Conservation (phyloP, 164 flowering plant genomes). For the Chloranthus sessilifolius region DNA sequence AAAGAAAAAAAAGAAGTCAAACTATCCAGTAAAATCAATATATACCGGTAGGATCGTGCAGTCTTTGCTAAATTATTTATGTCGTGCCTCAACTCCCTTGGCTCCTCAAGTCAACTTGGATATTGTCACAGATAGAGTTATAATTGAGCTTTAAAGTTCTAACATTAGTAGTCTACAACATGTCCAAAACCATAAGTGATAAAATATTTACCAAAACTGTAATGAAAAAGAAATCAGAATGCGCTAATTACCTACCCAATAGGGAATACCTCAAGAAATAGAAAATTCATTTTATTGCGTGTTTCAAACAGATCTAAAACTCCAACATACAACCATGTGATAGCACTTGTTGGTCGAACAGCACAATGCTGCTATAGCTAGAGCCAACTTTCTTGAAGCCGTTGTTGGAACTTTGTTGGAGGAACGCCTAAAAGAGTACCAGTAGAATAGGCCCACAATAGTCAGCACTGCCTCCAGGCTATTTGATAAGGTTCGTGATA, state of each 20-base stretch:
- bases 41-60: too few species aligned
- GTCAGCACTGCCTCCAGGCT: constrained; percentile 86
- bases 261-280: constrained; percentile 61
- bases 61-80: too few species aligned
- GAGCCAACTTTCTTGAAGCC: constrained; percentile 62
- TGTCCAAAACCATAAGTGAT: too few species aligned
- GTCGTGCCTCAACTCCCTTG: too few species aligned
- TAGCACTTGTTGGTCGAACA: constrained; percentile 91
- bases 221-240: not conserved
- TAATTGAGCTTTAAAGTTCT: too few species aligned
- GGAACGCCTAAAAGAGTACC: constrained; percentile 65
- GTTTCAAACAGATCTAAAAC: constrained; percentile 52
- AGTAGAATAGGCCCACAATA: constrained; percentile 62
- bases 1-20: too few species aligned
- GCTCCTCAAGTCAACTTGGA: too few species aligned
- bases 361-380: constrained; percentile 83
- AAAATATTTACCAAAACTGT: too few species aligned
- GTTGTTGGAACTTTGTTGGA: constrained; percentile 18
- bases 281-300: constrained; percentile 42
- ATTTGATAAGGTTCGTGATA: constrained; percentile 86
- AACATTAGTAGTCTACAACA: too few species aligned
- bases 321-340: constrained; percentile 87
- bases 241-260: constrained; percentile 60
- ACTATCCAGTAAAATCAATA: too few species aligned
- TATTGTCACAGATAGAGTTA: too few species aligned